Evolutionary conservation across 495 filamentous ascomycete genomes (phyloP), one percentile per base, ranked within the genome.

Genomic region (Aspergillus leporis): DNA sequence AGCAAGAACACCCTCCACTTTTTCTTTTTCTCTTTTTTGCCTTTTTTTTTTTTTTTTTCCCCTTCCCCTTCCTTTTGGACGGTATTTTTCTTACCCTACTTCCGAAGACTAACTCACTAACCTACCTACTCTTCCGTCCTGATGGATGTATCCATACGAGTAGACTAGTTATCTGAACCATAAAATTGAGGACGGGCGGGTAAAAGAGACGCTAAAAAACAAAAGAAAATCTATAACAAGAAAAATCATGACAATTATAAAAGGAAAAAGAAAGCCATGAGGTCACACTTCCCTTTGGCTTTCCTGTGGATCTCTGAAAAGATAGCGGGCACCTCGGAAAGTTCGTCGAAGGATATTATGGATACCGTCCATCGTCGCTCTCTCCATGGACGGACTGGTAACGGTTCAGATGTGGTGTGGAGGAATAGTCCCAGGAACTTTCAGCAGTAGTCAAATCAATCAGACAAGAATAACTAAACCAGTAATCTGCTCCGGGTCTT

Each of bases 321-420:
- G 21, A 60, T 38, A 55, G 53, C 46, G 57, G 38, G 25, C 45
- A 21, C 25, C 48, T 36, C 53, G 59, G 53, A 56, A 61, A 31
- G 22, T 56, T 59, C 49, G 36, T 43, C 23, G 36, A 38, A 53
- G 49, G 30, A 59, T 18, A 19, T 51, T 53, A 56, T 56, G 53
- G 58, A 32, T 38, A 55, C 36, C n/a, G 50, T 31, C 36, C 48
- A 41, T 41, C 16, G 28, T 43, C 55, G 25, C 47, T 30, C 53
- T 49, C 56, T 46, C 61, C 61, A 60, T 60, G 61, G 61, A 48
- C 48, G 19, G 43, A 49, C 31, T 34, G 48, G 36, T 46, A 63
- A 55, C 53, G 61, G 61, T 60, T 64, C 53, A 58, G 61, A 58
- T 64, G 54, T 64, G 61, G 61, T 60, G 61, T 60, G 61, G 61